phyloP scores from a whole-genome alignment of 768 basidiomycete genomes.

The Pulveroboletus sp. region DNA sequence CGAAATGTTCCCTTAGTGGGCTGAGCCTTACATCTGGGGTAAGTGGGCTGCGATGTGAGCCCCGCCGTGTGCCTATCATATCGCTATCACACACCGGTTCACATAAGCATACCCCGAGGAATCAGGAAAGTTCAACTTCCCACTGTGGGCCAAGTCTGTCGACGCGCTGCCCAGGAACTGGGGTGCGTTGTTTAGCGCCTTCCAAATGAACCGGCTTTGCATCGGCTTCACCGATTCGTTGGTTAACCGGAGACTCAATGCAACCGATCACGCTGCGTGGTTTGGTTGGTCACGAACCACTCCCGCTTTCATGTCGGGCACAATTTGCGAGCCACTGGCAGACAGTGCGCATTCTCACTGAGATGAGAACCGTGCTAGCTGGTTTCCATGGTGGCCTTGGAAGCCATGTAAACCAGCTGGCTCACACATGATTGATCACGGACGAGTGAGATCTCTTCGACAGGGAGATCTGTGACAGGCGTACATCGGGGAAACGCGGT shows the following conservation, averaged over 20 bases:
- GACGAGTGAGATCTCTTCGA: not conserved
- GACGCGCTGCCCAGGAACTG: constrained; percentile 25
- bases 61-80: constrained; percentile 15
- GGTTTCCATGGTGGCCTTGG: constrained; percentile 17
- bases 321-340: not conserved
- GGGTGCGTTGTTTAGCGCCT: constrained; percentile 23
- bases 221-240: constrained; percentile 6
- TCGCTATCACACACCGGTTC: constrained; percentile 5
- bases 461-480: not conserved
- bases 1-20: constrained; percentile 1
- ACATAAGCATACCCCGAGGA: constrained; percentile 10
- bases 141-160: constrained; percentile 13
- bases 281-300: not conserved
- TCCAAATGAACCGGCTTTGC: constrained; percentile 2
- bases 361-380: constrained; percentile 2
- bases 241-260: constrained; percentile 3
- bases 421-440: not conserved
- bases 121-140: constrained; percentile 12
- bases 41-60: constrained; percentile 6
- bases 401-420: not conserved
- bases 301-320: constrained; percentile 2
- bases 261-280: constrained; percentile 4
- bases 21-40: constrained; percentile 15
- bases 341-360: not conserved
- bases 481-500: not conserved